Evolutionary conservation across 108 stramenopile genomes (phyloP).

Genomic region (Nitzschia inconspicua): DNA sequence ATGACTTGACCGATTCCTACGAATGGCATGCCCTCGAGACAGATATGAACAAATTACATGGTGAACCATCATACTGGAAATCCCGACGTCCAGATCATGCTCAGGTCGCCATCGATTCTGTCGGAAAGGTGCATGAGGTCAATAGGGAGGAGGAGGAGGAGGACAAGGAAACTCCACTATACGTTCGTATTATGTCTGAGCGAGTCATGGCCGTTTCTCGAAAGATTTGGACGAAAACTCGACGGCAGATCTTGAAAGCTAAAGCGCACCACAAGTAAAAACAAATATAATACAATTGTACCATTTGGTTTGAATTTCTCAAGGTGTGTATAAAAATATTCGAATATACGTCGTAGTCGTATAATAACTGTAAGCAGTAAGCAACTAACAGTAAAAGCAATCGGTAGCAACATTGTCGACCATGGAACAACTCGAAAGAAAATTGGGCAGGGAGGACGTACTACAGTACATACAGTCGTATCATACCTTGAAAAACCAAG

Average conservation of each 20-base stretch:
- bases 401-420: too few species aligned
- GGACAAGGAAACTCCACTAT: slow-evolving; percentile 17
- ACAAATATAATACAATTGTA: slow-evolving; percentile 1
- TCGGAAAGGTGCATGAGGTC: not conserved
- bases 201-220: slow-evolving; percentile 36
- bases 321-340: too few species aligned
- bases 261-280: slow-evolving; percentile 1
- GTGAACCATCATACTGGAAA: slow-evolving; percentile 22
- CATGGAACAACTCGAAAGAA: too few species aligned
- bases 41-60: slow-evolving; percentile 32
- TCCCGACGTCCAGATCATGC: slow-evolving; percentile 9
- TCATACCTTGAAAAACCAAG: too few species aligned
- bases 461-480: too few species aligned
- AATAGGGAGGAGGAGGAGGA: slow-evolving; percentile 14
- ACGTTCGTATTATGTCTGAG: slow-evolving; percentile 45
- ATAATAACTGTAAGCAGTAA: too few species aligned
- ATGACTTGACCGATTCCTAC: slow-evolving; percentile 51
- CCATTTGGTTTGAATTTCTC: too few species aligned
- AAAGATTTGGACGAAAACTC: slow-evolving; percentile 22
- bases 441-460: too few species aligned
- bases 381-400: too few species aligned
- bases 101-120: not conserved
- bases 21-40: slow-evolving; percentile 71
- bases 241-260: slow-evolving; percentile 12
- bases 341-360: too few species aligned